Conservation (phyloP, 768 basidiomycete genomes). For the Saitozyma podzolica region DNA sequence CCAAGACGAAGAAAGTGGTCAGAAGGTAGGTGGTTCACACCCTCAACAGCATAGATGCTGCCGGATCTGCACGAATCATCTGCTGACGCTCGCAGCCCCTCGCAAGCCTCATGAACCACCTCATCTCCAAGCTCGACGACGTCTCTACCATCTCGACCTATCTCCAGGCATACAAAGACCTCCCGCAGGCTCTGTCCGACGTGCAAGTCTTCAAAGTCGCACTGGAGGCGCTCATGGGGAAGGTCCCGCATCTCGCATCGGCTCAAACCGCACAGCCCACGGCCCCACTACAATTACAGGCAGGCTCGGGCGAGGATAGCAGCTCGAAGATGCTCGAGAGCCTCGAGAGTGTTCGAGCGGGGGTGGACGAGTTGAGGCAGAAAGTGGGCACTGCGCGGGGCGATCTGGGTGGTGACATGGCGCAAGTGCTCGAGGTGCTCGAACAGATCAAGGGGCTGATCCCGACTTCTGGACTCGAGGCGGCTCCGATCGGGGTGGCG, state of each 20-base stretch:
- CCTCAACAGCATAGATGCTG: neutral
- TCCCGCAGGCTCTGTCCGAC: slow-evolving; percentile 17
- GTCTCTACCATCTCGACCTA: slow-evolving; percentile 1
- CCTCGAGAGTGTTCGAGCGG: too few species aligned
- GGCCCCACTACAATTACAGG: neutral
- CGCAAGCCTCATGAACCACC: slow-evolving; percentile 17
- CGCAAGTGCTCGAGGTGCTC: too few species aligned
- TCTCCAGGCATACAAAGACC: slow-evolving; percentile 10
- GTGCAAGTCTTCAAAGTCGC: slow-evolving; percentile 15
- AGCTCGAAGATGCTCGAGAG: too few species aligned
- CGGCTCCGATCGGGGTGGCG: too few species aligned
- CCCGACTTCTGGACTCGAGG: too few species aligned
- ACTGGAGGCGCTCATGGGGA: slow-evolving; percentile 6
- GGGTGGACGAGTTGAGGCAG: too few species aligned
- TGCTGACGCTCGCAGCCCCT: slow-evolving; percentile 17
- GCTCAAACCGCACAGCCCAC: neutral
- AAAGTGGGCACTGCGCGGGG: too few species aligned
- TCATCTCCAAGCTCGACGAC: slow-evolving; percentile 17
- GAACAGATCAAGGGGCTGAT: too few species aligned
- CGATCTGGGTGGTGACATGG: too few species aligned
- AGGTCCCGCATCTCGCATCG: neutral
- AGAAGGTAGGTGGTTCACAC: slow-evolving; percentile 6
- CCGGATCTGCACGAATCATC: neutral
- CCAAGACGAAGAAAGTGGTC: slow-evolving; percentile 4
- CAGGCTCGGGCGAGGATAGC: neutral